phyloP scores from a whole-genome alignment of 176 grass and related monocot species.

The Rhynchospora tenuis region DNA sequence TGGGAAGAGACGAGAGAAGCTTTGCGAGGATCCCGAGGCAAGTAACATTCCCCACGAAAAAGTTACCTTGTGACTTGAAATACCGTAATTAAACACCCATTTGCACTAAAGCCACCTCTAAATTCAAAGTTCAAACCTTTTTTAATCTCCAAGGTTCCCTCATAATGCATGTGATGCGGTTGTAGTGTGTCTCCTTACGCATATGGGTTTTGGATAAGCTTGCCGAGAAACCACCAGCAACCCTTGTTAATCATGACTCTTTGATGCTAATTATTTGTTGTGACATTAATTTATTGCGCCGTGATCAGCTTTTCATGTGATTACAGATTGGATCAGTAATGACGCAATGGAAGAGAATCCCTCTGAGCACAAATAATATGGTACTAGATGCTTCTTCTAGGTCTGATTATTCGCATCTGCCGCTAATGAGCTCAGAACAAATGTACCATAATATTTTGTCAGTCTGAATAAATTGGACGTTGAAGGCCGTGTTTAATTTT shows the following conservation, averaged over 20 bases:
- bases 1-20: not conserved
- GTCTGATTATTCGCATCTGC: not conserved
- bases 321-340: not conserved
- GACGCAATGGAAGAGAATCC: not conserved
- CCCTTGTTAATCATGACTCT: not conserved
- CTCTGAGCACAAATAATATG: not conserved
- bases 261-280: not conserved
- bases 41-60: constrained; percentile 22
- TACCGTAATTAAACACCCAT: constrained; percentile 4
- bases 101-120: not conserved
- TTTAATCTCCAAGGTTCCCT: not conserved
- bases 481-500: no score
- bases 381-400: constrained; percentile 13
- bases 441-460: no score
- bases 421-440: not conserved
- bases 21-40: constrained; percentile 3
- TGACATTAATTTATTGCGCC: not conserved
- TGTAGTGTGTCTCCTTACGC: not conserved
- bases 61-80: constrained; percentile 18
- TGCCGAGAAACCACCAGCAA: not conserved
- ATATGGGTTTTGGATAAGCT: constrained; percentile 17
- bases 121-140: constrained; percentile 4
- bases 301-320: constrained; percentile 14
- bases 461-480: no score
- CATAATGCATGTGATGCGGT: constrained; percentile 9